Conservation (phyloP, 306 rosid species). For the Elaeagnus macrophylla region DNA sequence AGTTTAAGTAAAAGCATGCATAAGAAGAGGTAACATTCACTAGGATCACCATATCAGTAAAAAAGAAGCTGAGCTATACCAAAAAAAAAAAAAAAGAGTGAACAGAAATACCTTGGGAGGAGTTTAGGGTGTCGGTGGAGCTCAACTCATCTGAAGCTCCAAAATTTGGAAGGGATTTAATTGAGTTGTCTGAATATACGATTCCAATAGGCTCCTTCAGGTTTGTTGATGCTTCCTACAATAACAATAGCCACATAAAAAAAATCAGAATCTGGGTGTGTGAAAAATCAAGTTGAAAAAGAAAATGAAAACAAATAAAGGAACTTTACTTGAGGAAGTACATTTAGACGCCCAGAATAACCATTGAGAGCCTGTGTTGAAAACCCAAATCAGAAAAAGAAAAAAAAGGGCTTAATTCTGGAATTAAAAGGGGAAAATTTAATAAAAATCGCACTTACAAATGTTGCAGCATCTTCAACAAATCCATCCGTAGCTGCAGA, state of each 20-base stretch:
- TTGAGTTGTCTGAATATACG: slow-evolving; percentile 39
- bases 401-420: too few species aligned
- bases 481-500: slow-evolving; percentile 53
- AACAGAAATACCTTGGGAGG: slow-evolving; percentile 31
- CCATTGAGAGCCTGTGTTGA: slow-evolving; percentile 44
- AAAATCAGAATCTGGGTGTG: slow-evolving; percentile 7
- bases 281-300: not conserved
- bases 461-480: slow-evolving; percentile 45
- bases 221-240: slow-evolving; percentile 48
- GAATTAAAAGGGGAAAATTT: not conserved
- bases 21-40: not conserved
- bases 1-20: not conserved
- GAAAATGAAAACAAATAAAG: not conserved
- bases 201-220: slow-evolving; percentile 56
- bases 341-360: slow-evolving; percentile 52
- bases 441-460: slow-evolving; percentile 40
- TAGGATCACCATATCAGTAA: not conserved
- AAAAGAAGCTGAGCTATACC: slow-evolving; percentile 3
- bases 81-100: not conserved
- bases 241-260: slow-evolving; percentile 20
- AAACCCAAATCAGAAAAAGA: not conserved
- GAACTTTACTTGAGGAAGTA: slow-evolving; percentile 59
- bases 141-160: slow-evolving; percentile 6
- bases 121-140: slow-evolving; percentile 17
- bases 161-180: slow-evolving; percentile 23